Evolutionary conservation across 1,139 yeast species (phyloP), one percentile per base, ranked within the genome.

Genomic region (Saccharomyces hybrid): DNA sequence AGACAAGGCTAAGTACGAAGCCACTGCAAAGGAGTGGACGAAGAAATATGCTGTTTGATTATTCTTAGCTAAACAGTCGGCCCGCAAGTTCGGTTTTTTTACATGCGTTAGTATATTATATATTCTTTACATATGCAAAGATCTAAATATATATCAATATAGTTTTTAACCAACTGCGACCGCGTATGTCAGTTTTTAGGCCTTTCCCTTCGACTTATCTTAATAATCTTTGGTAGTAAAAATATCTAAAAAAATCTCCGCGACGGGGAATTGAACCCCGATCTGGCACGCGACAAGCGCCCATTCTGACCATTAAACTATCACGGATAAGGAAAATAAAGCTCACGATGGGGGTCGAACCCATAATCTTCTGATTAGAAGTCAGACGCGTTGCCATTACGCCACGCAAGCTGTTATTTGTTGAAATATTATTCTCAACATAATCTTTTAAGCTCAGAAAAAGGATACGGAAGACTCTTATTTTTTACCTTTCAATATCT

Each of bases 21-120:
- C 96, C 62, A 90, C 96, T 57, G 99, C 99, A 55, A 86, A 88
- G 71, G 99, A 93, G 77, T 93, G 98, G 98, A 93, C 98, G 52
- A 87, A 93, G 78, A 93, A 93, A 77, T 93, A 88, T 74, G 98
- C 98, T 63, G 93, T 91, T 70, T 91, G 79, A 71, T 14, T 41
- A 20, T 9, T 30, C 13, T 30, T 13, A 11, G 11, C 13, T 30
- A 3, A 30, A 3, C 8, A 30, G 11, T 13, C 23, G 4, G 23
- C 23, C 23, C 4, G 23, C 23, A 20, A 20, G 23, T 20, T 20
- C 23, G 23, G 23, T 20, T 20, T 20, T 20, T 20, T 20, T 20
- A 9, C 13, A 16, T 7, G 13, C 26, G 11, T 6, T 11, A 38
- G 13, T 16, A 38, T 38, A 38, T 1, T 16, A 16, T 38, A 38